These are phyloP conservation scores for Adansonia digitata DNA, from an alignment of 345 rosid genomes.

Conservation along the genomic window DNA sequence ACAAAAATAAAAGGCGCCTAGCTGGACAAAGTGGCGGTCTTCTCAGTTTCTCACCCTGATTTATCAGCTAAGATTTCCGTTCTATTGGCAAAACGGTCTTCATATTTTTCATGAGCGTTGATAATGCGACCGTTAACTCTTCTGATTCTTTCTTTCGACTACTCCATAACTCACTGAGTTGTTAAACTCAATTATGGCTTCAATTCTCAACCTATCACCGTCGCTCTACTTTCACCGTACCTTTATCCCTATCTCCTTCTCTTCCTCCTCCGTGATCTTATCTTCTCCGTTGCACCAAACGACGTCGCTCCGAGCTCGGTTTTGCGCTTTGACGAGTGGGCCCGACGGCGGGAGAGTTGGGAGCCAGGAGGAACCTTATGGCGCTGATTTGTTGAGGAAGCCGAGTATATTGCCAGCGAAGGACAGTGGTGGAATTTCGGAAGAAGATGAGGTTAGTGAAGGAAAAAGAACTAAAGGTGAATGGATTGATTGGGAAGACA, in stretches of 20 bases:
- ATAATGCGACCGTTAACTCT: conserved; percentile 3
- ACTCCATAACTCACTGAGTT: neutral
- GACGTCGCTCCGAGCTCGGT: conserved; percentile 28
- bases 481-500: conserved; percentile 76
- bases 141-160: neutral
- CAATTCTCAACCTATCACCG: conserved; percentile 35
- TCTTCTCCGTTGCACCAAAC: conserved; percentile 32
- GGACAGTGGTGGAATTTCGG: conserved; percentile 31
- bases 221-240: conserved; percentile 25
- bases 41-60: no score
- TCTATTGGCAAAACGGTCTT: neutral
- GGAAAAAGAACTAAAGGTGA: conserved; percentile 18
- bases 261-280: conserved; percentile 38
- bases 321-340: conserved; percentile 46
- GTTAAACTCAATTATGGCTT: conserved; percentile 38
- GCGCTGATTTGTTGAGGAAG: conserved; percentile 48
- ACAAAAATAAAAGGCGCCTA: neutral
- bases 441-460: conserved; percentile 37
- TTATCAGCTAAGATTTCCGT: neutral
- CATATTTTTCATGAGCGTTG: neutral
- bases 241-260: conserved; percentile 26
- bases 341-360: conserved; percentile 37
- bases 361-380: conserved; percentile 33
- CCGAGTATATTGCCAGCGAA: conserved; percentile 23
- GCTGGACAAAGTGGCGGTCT: neutral